Evolutionary conservation across 768 basidiomycete genomes (phyloP).

Genomic region (Pulveroboletus sp.): DNA sequence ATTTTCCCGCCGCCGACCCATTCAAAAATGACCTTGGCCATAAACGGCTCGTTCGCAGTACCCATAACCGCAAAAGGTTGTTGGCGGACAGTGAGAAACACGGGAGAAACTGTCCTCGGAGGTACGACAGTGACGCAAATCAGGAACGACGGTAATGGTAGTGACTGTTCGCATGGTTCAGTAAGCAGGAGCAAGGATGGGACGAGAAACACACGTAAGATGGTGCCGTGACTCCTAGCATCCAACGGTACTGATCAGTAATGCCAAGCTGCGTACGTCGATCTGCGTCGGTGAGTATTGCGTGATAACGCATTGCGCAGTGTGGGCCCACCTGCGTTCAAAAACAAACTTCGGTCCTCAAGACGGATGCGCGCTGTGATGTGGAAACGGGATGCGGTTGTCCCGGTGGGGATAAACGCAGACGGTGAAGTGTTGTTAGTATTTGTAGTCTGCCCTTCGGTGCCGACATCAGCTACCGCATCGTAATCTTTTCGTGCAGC

Average conservation of each 20-base stretch:
- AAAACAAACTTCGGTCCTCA: slow-evolving; percentile 42
- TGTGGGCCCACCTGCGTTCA: slow-evolving; percentile 35
- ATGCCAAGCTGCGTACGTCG: slow-evolving; percentile 25
- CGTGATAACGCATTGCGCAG: background rate
- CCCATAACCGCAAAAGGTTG: slow-evolving; percentile 41
- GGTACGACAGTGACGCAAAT: slow-evolving; percentile 37
- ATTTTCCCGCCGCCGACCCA: slow-evolving; percentile 43
- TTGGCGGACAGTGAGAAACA: slow-evolving; percentile 31
- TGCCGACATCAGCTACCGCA: slow-evolving; percentile 15
- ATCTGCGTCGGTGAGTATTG: slow-evolving; percentile 26
- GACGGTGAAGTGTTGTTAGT: background rate
- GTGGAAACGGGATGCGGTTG: slow-evolving; percentile 40
- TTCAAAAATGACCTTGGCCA: slow-evolving; percentile 38
- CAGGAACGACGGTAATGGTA: slow-evolving; percentile 32
- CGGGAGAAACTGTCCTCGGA: slow-evolving; percentile 29
- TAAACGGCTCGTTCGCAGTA: slow-evolving; percentile 43
- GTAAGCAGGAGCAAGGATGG: background rate
- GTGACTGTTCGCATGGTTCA: slow-evolving; percentile 17
- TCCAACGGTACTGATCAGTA: slow-evolving; percentile 45
- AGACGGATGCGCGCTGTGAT: slow-evolving; percentile 41
- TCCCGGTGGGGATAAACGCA: slow-evolving; percentile 12
- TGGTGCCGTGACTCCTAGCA: slow-evolving; percentile 41
- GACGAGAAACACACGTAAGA: slow-evolving; percentile 40
- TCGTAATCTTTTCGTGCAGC: slow-evolving; percentile 38
- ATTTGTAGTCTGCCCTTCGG: background rate